Base-by-base conservation (phyloP, 208 protist species). In the Trypanosoma vivax region DNA sequence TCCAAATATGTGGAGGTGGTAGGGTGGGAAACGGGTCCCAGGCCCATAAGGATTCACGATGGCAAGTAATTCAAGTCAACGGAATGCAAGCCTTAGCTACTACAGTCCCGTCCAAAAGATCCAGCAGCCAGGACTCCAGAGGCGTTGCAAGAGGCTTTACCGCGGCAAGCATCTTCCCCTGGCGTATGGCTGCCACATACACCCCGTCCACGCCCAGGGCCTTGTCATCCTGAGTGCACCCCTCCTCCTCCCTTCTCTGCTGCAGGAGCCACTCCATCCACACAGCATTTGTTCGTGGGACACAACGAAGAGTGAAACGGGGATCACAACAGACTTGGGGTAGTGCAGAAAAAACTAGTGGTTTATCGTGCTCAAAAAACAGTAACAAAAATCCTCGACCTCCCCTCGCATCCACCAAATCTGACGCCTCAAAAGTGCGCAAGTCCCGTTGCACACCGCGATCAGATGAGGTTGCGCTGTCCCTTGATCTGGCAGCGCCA, bases 301-400 rank as follows among this genome's bases (percentile, higher is more conserved):
- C 50, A n/a, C 74, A 23, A 42, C 84, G 84, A 16, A 92, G 60
- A 27, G 70, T 78, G 50, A 92, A 89, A 40, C 80, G 80, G n/a
- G 63, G 29, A 18, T 92, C 80, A 23, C 62, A 40, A 0, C 65
- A 64, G 21, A 91, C 37, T 28, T 39, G 23, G 2, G 77, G 79
- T 9, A 84, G 28, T n/a, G 18, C 29, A 30, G 21, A 59, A 52
- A 49, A 53, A 34, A 70, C 42, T n/a, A 57, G n/a, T n/a, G n/a
- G 51, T 4, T 63, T 63, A 39, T 58, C 46, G 31, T 78, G 53
- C 23, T 63, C 61, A 16, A 72, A 51, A 33, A 88, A 39, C 16
- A 92, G 54, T 9, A 92, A 16, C 19, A 92, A 60, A 47, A 92
- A 92, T 38, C 84, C 84, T 31, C 70, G 72, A 34, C 73, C 73